phyloP scores from a whole-genome alignment of 2,329 filamentous ascomycete species.

The Hymenoscyphus salicellus region DNA sequence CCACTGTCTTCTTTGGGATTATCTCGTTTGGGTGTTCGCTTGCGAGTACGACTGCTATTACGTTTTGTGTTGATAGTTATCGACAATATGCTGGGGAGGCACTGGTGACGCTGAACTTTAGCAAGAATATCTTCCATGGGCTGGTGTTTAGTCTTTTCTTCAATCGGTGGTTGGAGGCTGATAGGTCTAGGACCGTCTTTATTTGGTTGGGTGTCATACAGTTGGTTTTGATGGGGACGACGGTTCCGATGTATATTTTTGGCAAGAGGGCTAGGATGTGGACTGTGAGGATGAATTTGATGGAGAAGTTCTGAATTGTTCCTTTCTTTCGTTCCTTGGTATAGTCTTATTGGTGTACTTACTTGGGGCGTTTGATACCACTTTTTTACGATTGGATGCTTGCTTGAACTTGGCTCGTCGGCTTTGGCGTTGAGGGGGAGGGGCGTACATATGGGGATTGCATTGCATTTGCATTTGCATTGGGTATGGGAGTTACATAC shows the following conservation, averaged over 20 bases:
- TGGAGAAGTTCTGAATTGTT: slow-evolving; percentile 10
- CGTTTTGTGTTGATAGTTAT: slow-evolving; percentile 91
- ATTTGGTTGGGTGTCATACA: slow-evolving; percentile 84
- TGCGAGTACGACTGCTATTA: slow-evolving; percentile 87
- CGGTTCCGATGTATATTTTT: slow-evolving; percentile 91
- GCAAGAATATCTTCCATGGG: slow-evolving; percentile 90
- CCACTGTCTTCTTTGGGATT: slow-evolving; percentile 88
- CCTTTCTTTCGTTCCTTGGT: no score
- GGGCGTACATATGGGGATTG: no score
- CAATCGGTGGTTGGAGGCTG: slow-evolving; percentile 72
- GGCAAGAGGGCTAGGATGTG: slow-evolving; percentile 91
- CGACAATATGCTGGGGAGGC: slow-evolving; percentile 91
- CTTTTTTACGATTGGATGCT: no score
- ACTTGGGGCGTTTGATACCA: no score
- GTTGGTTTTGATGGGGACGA: slow-evolving; percentile 66
- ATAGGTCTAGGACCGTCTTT: slow-evolving; percentile 76
- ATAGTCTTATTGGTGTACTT: no score
- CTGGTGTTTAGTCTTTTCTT: slow-evolving; percentile 87
- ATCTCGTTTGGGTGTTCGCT: slow-evolving; percentile 90
- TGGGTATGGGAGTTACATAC: no score
- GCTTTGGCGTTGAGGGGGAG: no score
- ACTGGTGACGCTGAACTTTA: slow-evolving; percentile 89
- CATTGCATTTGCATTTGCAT: no score
- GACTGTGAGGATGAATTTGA: slow-evolving; percentile 78
- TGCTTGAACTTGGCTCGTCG: no score